Evolutionary conservation across 148 eudicot genomes (phyloP).

Genomic region (Dysphania ambrosioides): DNA sequence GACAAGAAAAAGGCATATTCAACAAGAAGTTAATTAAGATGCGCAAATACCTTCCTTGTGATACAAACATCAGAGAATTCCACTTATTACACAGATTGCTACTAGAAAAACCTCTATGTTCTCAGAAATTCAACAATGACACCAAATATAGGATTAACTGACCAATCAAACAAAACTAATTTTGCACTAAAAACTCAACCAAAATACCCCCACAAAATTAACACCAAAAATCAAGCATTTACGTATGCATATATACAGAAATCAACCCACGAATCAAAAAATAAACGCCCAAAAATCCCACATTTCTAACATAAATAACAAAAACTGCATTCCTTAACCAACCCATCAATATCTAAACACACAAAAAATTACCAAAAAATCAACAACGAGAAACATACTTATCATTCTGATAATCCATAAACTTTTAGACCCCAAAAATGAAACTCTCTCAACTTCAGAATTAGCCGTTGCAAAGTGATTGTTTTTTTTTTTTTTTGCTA

Average conservation of each 20-base stretch:
- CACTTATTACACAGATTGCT: not conserved
- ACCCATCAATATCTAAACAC: constrained; percentile 8
- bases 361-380: not conserved
- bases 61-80: not conserved
- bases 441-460: constrained; percentile 18
- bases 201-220: not conserved
- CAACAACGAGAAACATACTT: constrained; percentile 25
- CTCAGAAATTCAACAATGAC: not conserved
- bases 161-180: constrained; percentile 13
- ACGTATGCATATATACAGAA: constrained; percentile 10
- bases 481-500: too few species aligned
- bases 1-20: not conserved
- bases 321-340: constrained; percentile 24
- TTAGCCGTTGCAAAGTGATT: constrained; percentile 30
- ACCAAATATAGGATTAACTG: not conserved
- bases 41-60: not conserved
- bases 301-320: constrained; percentile 17
- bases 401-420: constrained; percentile 27
- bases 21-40: not conserved
- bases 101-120: not conserved
- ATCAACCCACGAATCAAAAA: constrained; percentile 16
- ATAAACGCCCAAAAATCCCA: not conserved
- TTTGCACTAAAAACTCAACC: constrained; percentile 23
- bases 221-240: constrained; percentile 29
- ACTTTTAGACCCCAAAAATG: not conserved